Conservation (phyloP, 495 filamentous ascomycete genomes). For the Xylaria acuta region DNA sequence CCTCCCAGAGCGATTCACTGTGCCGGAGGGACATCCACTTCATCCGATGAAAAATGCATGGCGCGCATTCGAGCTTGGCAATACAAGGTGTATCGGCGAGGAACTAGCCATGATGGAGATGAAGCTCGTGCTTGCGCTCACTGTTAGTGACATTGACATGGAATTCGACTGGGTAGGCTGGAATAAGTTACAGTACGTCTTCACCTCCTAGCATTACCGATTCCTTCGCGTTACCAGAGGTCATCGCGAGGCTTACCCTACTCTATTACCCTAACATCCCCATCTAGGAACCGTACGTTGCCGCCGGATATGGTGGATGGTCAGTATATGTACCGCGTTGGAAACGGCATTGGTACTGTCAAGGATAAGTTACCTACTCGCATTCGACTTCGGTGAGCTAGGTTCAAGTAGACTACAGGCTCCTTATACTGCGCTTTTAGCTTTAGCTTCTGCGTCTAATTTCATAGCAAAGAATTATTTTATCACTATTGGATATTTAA, state of each 20-base stretch:
- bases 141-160: constrained; percentile 50
- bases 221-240: not conserved
- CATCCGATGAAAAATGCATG: constrained; percentile 49
- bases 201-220: not conserved
- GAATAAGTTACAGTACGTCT: constrained; percentile 22
- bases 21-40: constrained; percentile 33
- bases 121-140: constrained; percentile 50
- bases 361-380: not conserved
- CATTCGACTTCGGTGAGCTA: not conserved
- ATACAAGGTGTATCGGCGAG: constrained; percentile 57
- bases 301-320: not conserved
- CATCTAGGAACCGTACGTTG: not conserved
- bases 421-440: no score
- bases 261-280: not conserved
- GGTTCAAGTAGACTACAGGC: not conserved
- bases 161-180: constrained; percentile 37
- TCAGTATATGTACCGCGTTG: not conserved
- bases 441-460: no score
- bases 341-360: not conserved
- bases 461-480: no score
- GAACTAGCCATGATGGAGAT: constrained; percentile 55
- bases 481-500: no score
- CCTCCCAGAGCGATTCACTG: constrained; percentile 48
- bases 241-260: not conserved
- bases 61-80: constrained; percentile 57